These are phyloP conservation scores for Chaetomium tenue DNA, from an alignment of 495 filamentous ascomycete species.

Conservation along the genomic window DNA sequence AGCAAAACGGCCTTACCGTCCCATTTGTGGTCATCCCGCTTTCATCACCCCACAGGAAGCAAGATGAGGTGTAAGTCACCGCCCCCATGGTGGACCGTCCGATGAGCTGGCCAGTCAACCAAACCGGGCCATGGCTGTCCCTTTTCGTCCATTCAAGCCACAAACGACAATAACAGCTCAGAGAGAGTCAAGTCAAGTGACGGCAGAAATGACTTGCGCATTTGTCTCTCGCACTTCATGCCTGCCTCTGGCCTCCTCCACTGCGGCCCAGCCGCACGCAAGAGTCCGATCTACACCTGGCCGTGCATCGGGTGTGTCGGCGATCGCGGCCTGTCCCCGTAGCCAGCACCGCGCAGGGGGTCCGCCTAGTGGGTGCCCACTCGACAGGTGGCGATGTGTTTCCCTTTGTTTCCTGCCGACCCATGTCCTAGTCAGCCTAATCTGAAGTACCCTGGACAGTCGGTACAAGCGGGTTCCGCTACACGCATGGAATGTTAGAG, in stretches of 20 bases:
- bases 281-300: constrained; percentile 21
- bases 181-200: constrained; percentile 15
- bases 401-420: not conserved
- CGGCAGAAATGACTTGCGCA: constrained; percentile 7
- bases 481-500: constrained; percentile 5
- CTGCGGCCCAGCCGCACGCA: constrained; percentile 22
- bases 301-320: constrained; percentile 22
- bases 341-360: constrained; percentile 5
- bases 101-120: constrained; percentile 17
- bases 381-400: not conserved
- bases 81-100: constrained; percentile 27
- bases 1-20: constrained; percentile 17
- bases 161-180: constrained; percentile 17
- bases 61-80: constrained; percentile 35
- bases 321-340: constrained; percentile 13
- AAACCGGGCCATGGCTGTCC: constrained; percentile 26
- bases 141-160: constrained; percentile 15
- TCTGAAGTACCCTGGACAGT: not conserved
- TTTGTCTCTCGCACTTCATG: not conserved
- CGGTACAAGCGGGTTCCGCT: not conserved
- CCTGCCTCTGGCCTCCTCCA: constrained; percentile 8
- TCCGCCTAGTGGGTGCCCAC: constrained; percentile 11
- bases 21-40: constrained; percentile 22
- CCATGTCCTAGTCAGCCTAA: not conserved
- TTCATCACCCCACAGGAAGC: constrained; percentile 32